A percentile compares a stretch with the other conserved stretches of the same genome.
These are phyloP conservation scores for Beauveria sp. DNA, from an alignment of 2,329 filamentous ascomycete species.

Conservation along the genomic window DNA sequence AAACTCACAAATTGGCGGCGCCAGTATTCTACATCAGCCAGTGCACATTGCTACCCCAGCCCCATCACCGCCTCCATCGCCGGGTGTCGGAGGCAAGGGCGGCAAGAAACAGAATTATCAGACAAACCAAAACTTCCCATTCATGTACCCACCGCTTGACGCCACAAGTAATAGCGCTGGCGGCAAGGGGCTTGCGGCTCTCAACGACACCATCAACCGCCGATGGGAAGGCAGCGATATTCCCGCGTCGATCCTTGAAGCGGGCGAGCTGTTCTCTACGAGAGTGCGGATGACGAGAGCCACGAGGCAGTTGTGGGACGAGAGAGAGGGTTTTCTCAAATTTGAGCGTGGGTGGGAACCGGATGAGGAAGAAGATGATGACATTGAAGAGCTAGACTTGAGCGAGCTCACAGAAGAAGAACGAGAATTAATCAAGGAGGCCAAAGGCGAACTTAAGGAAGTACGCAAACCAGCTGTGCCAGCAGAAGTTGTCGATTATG, in stretches of 20 bases:
- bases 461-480: constrained; percentile 20
- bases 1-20: constrained; percentile 48
- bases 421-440: constrained; percentile 34
- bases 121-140: constrained; percentile 97
- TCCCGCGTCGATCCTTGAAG: constrained; percentile 89
- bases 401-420: constrained; percentile 36
- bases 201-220: constrained; percentile 76
- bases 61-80: constrained; percentile 90
- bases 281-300: constrained; percentile 87
- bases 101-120: constrained; percentile 99
- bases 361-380: constrained; percentile 34
- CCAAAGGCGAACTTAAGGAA: constrained; percentile 26
- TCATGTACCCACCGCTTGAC: constrained; percentile 91
- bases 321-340: constrained; percentile 83
- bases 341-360: constrained; percentile 81
- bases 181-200: constrained; percentile 74
- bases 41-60: constrained; percentile 98
- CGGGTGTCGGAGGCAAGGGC: constrained; percentile 76
- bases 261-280: constrained; percentile 82
- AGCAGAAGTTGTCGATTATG: constrained; percentile 29
- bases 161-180: constrained; percentile 82
- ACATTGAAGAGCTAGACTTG: constrained; percentile 41
- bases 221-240: constrained; percentile 93
- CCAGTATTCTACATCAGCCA: constrained; percentile 87
- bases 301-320: constrained; percentile 90